Conservation (phyloP, 805 yeast species). For the Saccharomycopsis vini region DNA sequence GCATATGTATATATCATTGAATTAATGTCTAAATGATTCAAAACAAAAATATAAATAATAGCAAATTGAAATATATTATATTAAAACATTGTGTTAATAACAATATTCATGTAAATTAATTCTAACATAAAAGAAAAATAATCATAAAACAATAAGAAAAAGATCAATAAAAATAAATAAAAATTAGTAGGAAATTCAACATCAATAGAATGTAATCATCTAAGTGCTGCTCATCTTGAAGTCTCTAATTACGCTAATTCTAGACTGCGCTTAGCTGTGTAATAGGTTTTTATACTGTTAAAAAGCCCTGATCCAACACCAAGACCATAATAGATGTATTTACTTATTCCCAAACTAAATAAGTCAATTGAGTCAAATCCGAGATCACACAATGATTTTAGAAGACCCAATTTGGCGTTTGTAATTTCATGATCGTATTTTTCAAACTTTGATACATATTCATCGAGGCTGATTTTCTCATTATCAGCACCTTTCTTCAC, state of each 20-base stretch:
- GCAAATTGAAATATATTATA: too few species aligned
- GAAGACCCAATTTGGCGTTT: slow-evolving; percentile 2
- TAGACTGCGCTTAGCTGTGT: slow-evolving; percentile 1
- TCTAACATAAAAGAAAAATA: too few species aligned
- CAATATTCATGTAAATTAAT: too few species aligned
- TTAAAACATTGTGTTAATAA: too few species aligned
- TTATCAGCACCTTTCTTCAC: background rate
- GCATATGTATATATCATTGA: too few species aligned
- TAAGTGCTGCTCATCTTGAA: too few species aligned
- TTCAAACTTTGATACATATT: slow-evolving; percentile 5
- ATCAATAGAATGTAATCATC: too few species aligned
- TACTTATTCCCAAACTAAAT: slow-evolving; percentile 6
- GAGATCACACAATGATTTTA: slow-evolving; percentile 14
- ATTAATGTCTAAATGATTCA: too few species aligned
- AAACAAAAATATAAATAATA: too few species aligned
- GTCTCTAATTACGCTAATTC: too few species aligned
- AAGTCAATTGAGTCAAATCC: slow-evolving; percentile 18
- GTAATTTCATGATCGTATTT: slow-evolving; percentile 2
- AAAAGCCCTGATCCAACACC: slow-evolving; percentile 16
- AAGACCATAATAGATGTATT: slow-evolving; percentile 10
- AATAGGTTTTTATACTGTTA: slow-evolving; percentile 9
- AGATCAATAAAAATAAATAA: background rate
- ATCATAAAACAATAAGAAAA: background rate
- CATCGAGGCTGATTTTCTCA: slow-evolving; percentile 5
- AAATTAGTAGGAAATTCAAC: too few species aligned